phyloP scores from a whole-genome alignment of 1,284 basidiomycete species.

The Schizophyllum commune region DNA sequence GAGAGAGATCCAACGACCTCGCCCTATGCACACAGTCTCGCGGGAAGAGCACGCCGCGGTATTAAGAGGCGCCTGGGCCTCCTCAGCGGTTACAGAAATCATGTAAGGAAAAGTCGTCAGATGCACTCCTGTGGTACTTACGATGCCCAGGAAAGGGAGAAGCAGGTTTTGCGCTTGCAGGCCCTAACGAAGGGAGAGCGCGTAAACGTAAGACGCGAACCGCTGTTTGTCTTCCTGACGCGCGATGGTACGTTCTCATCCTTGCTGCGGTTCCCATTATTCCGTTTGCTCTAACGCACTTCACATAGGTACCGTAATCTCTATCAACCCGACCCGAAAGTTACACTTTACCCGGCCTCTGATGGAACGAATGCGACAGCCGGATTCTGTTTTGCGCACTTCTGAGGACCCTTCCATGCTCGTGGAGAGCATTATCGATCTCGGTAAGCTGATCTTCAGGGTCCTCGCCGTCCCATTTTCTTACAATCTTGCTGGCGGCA shows the following conservation, averaged over 20 bases:
- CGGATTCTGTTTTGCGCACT: slow-evolving; percentile 49
- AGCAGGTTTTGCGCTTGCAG: slow-evolving; percentile 30
- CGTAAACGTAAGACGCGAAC: slow-evolving; percentile 48
- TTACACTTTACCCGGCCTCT: slow-evolving; percentile 50
- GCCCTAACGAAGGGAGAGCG: slow-evolving; percentile 47
- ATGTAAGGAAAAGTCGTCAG: neutral
- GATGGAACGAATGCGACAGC: slow-evolving; percentile 44
- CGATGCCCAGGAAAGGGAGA: slow-evolving; percentile 7
- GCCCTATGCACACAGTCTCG: neutral
- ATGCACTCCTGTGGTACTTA: neutral
- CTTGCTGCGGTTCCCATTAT: too few relatives aligned
- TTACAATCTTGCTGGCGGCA: neutral
- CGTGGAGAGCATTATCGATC: slow-evolving; percentile 55
- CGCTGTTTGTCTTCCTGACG: slow-evolving; percentile 58
- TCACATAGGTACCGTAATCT: slow-evolving; percentile 40
- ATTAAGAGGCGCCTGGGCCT: neutral
- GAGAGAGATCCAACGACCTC: slow-evolving; percentile 5
- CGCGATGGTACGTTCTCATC: slow-evolving; percentile 32
- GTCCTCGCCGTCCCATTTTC: neutral
- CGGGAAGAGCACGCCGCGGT: neutral
- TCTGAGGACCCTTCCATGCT: slow-evolving; percentile 58
- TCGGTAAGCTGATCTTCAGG: slow-evolving; percentile 16
- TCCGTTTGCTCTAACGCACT: too few relatives aligned
- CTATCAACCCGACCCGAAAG: slow-evolving; percentile 39
- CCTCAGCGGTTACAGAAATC: too few relatives aligned